phyloP scores from a whole-genome alignment of 768 basidiomycete genomes.

The Pholiota conissans region DNA sequence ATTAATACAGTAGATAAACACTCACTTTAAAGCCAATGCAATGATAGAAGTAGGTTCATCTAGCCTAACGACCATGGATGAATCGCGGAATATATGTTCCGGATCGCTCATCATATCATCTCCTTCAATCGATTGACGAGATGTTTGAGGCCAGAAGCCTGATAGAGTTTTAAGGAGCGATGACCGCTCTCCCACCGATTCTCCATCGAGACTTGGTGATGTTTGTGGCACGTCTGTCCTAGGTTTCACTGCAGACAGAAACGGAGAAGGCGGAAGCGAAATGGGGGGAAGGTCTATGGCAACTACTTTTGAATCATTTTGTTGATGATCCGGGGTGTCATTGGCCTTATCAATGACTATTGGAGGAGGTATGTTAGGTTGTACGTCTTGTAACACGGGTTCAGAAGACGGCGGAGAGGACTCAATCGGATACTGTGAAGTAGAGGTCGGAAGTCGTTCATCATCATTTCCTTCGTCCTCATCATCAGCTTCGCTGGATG shows the following conservation, averaged over 20 bases:
- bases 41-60: slow-evolving; percentile 99
- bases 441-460: slow-evolving; percentile 29
- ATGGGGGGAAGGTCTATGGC: slow-evolving; percentile 20
- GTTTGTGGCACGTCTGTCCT: slow-evolving; percentile 32
- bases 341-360: slow-evolving; percentile 1
- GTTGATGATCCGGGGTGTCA: slow-evolving; percentile 13
- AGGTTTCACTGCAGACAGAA: slow-evolving; percentile 37
- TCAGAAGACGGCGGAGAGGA: slow-evolving; percentile 21
- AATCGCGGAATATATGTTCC: slow-evolving; percentile 94
- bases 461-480: slow-evolving; percentile 53
- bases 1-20: slow-evolving; percentile 7
- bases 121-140: slow-evolving; percentile 55
- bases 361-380: slow-evolving; percentile 20
- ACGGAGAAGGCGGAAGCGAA: slow-evolving; percentile 61
- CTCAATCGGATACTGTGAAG: slow-evolving; percentile 27
- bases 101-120: slow-evolving; percentile 76
- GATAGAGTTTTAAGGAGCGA: slow-evolving; percentile 84
- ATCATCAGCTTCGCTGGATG: slow-evolving; percentile 57
- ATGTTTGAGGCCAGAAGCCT: slow-evolving; percentile 73
- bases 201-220: slow-evolving; percentile 46
- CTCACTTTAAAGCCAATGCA: slow-evolving; percentile 87
- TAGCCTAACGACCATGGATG: slow-evolving; percentile 90
- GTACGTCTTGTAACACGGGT: slow-evolving; percentile 22
- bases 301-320: slow-evolving; percentile 4
- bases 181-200: slow-evolving; percentile 55